Base-by-base conservation (phyloP, 805 yeast species). In the Lipomyces kockii region DNA sequence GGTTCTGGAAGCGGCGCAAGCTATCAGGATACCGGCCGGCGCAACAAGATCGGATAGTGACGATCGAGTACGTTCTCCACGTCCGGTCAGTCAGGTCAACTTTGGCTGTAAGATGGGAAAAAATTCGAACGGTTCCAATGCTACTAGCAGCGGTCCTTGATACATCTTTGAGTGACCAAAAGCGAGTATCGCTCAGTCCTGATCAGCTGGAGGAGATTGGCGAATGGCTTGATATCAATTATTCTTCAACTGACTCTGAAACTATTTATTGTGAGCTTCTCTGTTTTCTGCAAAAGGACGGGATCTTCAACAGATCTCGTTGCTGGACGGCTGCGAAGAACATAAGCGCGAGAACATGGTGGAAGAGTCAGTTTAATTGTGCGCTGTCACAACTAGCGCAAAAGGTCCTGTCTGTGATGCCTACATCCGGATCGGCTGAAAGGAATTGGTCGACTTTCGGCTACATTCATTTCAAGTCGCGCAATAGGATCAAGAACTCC, bases 301-400 rank as follows among this genome's bases (percentile, higher is more conserved):
- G 52, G 52, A 46, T 46, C 22, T 46, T 46, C 52, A 46, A 46
- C 22, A 46, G 52, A 46, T 20, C 52, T 46, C 52, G 52, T 20
- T 46, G 3, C 52, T 46, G 52, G 4, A 46, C n/a, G 52, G 52
- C 52, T 46, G 52, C 22, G 4, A 46, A 46, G 52, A 46, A 46
- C 22, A 3, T 46, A n/a, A 46, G 52, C 22, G 52, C 17, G 8
- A 46, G 52, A 46, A 1, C 4, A 20, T 4, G 52, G 17, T 20
- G 52, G 52, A 46, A 20, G 8, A 2, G 1, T 46, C 52, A 46
- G 22, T 46, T 12, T 46, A 46, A 46, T 46, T 46, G n/a, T 34
- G 35, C 35, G 35, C 35, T 34, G 3, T n/a, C 2, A 34, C 35
- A 34, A 1, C 1, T 34, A 3, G 2, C 2, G 11, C 35, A 34